Evolutionary conservation across 441 rosid species (phyloP).

Genomic region (Adansonia rubrostipa): DNA sequence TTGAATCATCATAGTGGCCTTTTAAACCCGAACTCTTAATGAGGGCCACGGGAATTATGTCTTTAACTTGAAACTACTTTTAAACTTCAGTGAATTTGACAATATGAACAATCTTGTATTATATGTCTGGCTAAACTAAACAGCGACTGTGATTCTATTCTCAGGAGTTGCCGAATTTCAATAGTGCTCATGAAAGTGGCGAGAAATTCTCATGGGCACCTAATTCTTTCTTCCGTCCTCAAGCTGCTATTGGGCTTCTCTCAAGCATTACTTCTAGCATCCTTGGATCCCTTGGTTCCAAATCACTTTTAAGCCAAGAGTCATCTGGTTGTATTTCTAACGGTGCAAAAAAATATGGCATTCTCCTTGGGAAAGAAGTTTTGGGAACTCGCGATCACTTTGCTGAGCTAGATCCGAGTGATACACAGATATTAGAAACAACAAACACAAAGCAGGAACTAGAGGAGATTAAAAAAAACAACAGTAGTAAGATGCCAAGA

Average conservation of each 20-base stretch:
- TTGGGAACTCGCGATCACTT: slow-evolving; percentile 39
- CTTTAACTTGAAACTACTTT: background rate
- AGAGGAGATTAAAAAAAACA: slow-evolving; percentile 35
- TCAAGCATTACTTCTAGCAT: slow-evolving; percentile 57
- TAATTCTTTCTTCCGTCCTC: slow-evolving; percentile 59
- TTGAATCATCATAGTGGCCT: background rate
- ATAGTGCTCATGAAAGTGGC: slow-evolving; percentile 40
- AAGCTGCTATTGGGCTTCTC: slow-evolving; percentile 70
- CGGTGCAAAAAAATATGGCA: slow-evolving; percentile 41
- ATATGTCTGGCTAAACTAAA: slow-evolving; percentile 25
- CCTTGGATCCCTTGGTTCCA: slow-evolving; percentile 56
- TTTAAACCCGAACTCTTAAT: background rate
- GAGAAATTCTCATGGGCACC: slow-evolving; percentile 38
- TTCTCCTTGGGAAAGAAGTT: slow-evolving; percentile 39
- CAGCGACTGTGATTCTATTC: slow-evolving; percentile 25
- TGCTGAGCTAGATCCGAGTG: slow-evolving; percentile 45
- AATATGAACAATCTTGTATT: slow-evolving; percentile 8
- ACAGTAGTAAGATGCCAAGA: slow-evolving; percentile 30
- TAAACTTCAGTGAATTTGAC: background rate
- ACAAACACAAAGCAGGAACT: slow-evolving; percentile 36
- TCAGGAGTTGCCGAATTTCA: slow-evolving; percentile 54
- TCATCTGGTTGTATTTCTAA: slow-evolving; percentile 43
- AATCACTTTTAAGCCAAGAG: slow-evolving; percentile 42
- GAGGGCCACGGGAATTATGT: background rate
- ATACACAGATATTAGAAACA: slow-evolving; percentile 30